Evolutionary conservation across 1,284 basidiomycete genomes (phyloP).

Genomic region (Fomitopsis betulina): DNA sequence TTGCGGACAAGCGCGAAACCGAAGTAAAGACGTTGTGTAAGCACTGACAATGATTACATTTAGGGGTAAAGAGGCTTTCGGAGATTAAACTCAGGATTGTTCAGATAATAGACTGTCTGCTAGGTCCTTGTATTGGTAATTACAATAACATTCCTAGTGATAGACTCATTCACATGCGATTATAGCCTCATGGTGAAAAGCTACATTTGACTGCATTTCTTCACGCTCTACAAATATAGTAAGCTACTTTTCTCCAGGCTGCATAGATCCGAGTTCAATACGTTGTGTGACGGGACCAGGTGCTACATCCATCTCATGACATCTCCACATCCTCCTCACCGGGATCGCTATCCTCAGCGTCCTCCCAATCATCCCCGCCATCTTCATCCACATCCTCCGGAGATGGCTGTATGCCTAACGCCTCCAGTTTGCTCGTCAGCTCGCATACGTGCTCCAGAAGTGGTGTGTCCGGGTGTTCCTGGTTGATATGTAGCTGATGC

Average conservation of each 20-base stretch:
- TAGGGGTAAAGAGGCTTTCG: neutral
- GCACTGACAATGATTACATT: no score
- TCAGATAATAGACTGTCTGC: no score
- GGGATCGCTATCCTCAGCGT: slow-evolving; percentile 52
- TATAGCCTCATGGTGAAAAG: no score
- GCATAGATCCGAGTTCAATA: no score
- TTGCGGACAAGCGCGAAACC: neutral
- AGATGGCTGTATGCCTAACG: slow-evolving; percentile 64
- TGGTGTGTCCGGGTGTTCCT: slow-evolving; percentile 76
- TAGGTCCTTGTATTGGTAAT: no score
- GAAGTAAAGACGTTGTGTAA: no score
- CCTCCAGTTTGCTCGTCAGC: slow-evolving; percentile 66
- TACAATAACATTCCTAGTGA: no score
- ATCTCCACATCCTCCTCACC: slow-evolving; percentile 61
- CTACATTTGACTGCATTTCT: no score
- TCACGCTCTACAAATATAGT: no score
- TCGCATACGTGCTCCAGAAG: slow-evolving; percentile 76
- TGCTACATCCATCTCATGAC: slow-evolving; percentile 24
- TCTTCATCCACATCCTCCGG: slow-evolving; percentile 49
- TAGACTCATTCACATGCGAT: no score
- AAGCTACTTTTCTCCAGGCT: neutral
- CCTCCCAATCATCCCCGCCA: slow-evolving; percentile 45
- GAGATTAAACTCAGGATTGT: neutral
- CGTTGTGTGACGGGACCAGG: no score
- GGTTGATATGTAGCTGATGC: slow-evolving; percentile 62